A percentile compares a stretch with the other conserved stretches of the same genome.
Conservation (phyloP, 2,329 filamentous ascomycete species). For the Ceratocystiopsis brevicomis region DNA sequence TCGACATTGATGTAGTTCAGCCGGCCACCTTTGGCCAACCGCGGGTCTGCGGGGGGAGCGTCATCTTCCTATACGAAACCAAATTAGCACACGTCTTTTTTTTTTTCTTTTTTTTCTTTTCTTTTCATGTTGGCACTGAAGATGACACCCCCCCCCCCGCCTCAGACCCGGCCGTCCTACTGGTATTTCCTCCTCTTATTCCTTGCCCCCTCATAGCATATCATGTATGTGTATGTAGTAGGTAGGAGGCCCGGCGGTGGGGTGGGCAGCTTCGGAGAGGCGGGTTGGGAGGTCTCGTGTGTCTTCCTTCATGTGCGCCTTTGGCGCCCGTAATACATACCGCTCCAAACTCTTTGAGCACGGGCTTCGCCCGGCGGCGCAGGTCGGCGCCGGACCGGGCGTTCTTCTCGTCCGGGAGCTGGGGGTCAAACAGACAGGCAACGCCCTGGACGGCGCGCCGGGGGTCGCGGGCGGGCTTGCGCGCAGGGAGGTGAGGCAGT, state of each 20-base stretch:
- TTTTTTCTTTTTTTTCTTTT: background rate
- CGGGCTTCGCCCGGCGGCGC: constrained; percentile 38
- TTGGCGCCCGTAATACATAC: constrained; percentile 30
- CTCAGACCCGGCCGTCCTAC: constrained; percentile 6
- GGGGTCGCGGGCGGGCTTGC: constrained; percentile 38
- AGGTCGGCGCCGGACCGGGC: constrained; percentile 25
- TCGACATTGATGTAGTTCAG: constrained; percentile 50
- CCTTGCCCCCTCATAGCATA: constrained; percentile 1
- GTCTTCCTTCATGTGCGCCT: background rate
- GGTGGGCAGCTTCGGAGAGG: background rate
- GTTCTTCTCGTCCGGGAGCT: constrained; percentile 25
- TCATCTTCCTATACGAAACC: constrained; percentile 52
- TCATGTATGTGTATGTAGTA: constrained; percentile 6
- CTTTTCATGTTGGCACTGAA: constrained; percentile 11
- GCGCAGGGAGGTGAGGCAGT: constrained; percentile 12
- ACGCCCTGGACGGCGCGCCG: constrained; percentile 32
- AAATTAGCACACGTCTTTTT: constrained; percentile 30
- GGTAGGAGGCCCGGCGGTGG: constrained; percentile 1
- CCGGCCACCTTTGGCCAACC: constrained; percentile 49
- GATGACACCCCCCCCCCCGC: constrained; percentile 44
- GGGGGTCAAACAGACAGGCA: constrained; percentile 43
- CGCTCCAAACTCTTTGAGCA: constrained; percentile 44
- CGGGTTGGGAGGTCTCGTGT: background rate
- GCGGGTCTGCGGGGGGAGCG: constrained; percentile 62
- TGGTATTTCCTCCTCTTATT: constrained; percentile 8